phyloP scores from a whole-genome alignment of 2,329 filamentous ascomycete species.

The Plenodomus tracheiphilus region DNA sequence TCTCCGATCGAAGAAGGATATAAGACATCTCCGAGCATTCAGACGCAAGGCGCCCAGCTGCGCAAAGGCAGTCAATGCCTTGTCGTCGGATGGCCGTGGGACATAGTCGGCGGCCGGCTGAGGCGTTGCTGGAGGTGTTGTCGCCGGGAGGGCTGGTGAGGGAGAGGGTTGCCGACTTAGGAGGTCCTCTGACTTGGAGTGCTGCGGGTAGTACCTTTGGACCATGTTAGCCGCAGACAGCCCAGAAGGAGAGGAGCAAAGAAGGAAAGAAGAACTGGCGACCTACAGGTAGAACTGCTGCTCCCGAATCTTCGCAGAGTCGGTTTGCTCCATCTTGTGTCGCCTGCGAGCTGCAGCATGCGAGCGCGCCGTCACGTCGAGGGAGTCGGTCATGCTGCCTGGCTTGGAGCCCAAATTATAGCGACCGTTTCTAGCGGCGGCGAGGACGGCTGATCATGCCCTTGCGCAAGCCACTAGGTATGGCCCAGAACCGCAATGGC shows the following conservation, averaged over 20 bases:
- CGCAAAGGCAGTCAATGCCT: constrained; percentile 43
- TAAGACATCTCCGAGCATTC: constrained; percentile 40
- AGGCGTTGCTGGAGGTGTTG: constrained; percentile 12
- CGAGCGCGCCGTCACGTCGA: constrained; percentile 1
- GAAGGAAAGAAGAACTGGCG: too few relatives aligned
- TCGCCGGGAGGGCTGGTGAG: constrained; percentile 17
- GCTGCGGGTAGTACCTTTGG: constrained; percentile 37
- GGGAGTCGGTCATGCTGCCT: constrained; percentile 2
- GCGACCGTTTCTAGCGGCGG: background rate
- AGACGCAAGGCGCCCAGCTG: constrained; percentile 45
- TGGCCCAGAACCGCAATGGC: background rate
- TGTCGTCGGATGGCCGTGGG: constrained; percentile 34
- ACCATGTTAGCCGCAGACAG: constrained; percentile 23
- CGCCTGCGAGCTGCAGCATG: constrained; percentile 6
- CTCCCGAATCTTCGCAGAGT: constrained; percentile 17
- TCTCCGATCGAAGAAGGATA: constrained; percentile 45
- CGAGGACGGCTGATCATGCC: background rate
- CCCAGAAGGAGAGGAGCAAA: background rate
- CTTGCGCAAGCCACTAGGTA: constrained; percentile 1
- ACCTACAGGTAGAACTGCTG: constrained; percentile 31
- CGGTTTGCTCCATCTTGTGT: constrained; percentile 17
- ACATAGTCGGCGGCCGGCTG: constrained; percentile 10
- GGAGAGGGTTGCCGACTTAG: constrained; percentile 23
- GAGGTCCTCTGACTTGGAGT: constrained; percentile 20
- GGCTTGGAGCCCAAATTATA: background rate